Evolutionary conservation across 1,139 yeast genomes (phyloP).

Genomic region (Pichia sp.): DNA sequence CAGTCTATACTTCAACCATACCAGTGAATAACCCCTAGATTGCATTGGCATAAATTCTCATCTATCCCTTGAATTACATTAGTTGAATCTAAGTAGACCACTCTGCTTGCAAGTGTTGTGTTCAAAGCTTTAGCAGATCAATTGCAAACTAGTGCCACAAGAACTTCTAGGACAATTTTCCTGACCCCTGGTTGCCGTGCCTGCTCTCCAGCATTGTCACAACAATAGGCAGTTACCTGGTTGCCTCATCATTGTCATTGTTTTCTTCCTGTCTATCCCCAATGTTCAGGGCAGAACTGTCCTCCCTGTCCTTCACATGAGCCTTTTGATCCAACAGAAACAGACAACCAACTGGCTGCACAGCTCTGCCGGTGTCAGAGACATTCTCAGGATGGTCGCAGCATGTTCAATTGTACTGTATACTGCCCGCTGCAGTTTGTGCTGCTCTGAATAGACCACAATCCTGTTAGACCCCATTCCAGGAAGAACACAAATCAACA

Average conservation of each 20-base stretch:
- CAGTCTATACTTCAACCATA: not conserved
- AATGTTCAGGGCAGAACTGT: no score
- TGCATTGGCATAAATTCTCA: not conserved
- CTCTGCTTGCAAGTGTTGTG: not conserved
- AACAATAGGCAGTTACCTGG: no score
- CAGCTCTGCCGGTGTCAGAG: not conserved
- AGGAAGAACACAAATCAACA: not conserved
- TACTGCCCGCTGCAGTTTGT: not conserved
- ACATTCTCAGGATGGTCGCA: not conserved
- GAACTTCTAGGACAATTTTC: not conserved
- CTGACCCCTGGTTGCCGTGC: no score
- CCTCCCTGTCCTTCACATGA: no score
- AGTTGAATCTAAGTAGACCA: not conserved
- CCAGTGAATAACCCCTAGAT: not conserved
- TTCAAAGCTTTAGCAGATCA: not conserved
- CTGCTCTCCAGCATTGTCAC: no score
- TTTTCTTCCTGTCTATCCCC: no score
- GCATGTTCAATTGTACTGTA: not conserved
- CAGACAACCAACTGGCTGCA: no score
- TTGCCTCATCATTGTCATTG: no score
- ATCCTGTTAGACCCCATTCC: not conserved
- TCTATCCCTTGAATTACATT: not conserved
- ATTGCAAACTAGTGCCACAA: not conserved
- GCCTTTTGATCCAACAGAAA: no score
- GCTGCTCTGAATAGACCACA: not conserved